Conservation (phyloP, 768 basidiomycete species). For the Trametes maxima region DNA sequence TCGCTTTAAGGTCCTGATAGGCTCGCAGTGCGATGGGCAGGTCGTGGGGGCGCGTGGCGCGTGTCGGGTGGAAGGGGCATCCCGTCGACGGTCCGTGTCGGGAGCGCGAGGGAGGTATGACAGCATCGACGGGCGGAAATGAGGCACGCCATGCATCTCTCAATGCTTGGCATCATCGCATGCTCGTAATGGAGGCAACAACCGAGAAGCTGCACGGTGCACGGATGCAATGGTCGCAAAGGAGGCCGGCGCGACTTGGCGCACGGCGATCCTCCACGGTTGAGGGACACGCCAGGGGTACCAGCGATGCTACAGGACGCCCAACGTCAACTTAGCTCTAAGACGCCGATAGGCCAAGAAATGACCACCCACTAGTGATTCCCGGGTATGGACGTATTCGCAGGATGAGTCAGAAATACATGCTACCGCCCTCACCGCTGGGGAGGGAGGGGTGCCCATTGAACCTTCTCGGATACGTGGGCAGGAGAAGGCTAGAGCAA, state of each 20-base stretch:
- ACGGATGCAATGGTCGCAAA: neutral
- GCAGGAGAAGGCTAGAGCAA: conserved; percentile 3
- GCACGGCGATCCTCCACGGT: neutral
- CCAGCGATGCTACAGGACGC: neutral
- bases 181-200: neutral
- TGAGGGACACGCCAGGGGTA: neutral
- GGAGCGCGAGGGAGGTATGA: no score
- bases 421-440: conserved; percentile 14
- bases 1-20: no score
- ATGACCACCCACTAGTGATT: neutral
- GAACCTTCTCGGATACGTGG: conserved; percentile 11
- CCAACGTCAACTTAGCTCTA: neutral
- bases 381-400: neutral
- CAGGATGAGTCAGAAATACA: neutral
- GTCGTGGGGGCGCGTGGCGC: no score
- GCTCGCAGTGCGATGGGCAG: no score
- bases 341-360: neutral
- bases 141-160: neutral
- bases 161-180: conserved; percentile 12
- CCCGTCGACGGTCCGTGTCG: no score
- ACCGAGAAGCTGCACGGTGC: neutral
- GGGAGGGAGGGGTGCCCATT: conserved; percentile 11
- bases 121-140: neutral
- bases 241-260: neutral
- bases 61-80: no score